These are phyloP conservation scores for Paramecium caudatum DNA, from an alignment of 73 alveolate species.

Conservation along the genomic window DNA sequence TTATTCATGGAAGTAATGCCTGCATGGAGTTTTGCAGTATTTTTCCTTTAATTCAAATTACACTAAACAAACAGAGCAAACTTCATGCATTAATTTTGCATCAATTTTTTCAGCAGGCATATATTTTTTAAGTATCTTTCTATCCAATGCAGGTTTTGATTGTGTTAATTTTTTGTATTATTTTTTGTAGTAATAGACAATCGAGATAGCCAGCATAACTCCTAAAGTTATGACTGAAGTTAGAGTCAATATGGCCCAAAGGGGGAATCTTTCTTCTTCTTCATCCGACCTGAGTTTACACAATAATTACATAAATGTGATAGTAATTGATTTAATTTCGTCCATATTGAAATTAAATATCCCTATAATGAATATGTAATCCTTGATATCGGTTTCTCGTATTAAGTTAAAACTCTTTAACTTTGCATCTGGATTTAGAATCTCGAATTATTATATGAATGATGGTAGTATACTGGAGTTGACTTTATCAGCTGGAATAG, in stretches of 20 bases:
- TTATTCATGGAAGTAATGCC: not conserved
- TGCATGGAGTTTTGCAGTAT: slow-evolving; percentile 6
- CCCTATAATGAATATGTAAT: not conserved
- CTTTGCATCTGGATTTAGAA: not conserved
- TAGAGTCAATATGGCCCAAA: not conserved
- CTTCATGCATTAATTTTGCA: not conserved
- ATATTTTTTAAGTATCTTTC: not conserved
- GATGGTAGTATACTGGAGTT: not conserved
- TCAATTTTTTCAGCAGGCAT: slow-evolving; percentile 18
- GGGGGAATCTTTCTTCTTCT: not conserved
- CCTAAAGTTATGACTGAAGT: not conserved
- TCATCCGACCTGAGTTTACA: not conserved
- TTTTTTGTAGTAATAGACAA: not conserved
- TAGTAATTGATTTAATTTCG: not conserved
- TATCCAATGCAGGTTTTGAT: slow-evolving; percentile 23
- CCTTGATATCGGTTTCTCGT: not conserved
- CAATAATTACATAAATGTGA: not conserved
- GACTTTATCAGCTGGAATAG: not conserved
- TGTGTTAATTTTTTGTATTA: slow-evolving; percentile 5
- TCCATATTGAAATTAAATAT: not conserved
- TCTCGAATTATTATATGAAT: not conserved
- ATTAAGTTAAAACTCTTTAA: not conserved
- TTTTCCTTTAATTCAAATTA: slow-evolving; percentile 33
- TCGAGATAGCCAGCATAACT: not conserved
- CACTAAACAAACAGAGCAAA: slow-evolving; percentile 14